A percentile compares a stretch with the other conserved stretches of the same genome.
phyloP scores from a whole-genome alignment of 2,329 filamentous ascomycete genomes.

The Trichoderma sp. region DNA sequence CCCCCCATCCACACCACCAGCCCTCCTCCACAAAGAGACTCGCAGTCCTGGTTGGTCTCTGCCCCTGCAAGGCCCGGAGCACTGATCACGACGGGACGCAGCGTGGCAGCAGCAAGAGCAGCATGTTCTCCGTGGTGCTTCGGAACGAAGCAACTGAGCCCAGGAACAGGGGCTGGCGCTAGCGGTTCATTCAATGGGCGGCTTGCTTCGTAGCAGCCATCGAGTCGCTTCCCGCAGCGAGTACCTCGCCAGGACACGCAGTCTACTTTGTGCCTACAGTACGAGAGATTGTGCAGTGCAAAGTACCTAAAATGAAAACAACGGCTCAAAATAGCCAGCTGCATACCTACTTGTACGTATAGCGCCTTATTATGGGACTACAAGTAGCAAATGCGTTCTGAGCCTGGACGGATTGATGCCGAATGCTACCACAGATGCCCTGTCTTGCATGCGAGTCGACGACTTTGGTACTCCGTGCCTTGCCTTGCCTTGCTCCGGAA shows the following conservation, averaged over 20 bases:
- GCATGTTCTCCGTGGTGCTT: neutral
- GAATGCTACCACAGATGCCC: conserved; percentile 10
- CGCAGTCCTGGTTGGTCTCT: conserved; percentile 1
- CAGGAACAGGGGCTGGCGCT: conserved; percentile 22
- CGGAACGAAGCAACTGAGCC: neutral
- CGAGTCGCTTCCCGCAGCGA: no score
- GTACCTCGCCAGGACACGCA: neutral
- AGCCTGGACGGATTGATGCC: neutral
- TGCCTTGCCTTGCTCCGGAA: neutral
- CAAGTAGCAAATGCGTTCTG: neutral
- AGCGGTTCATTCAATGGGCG: conserved; percentile 14
- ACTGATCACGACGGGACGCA: conserved; percentile 10
- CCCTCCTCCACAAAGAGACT: conserved; percentile 1
- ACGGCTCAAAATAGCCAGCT: neutral
- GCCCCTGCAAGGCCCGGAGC: conserved; percentile 18
- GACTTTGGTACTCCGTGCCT: neutral
- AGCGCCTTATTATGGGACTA: neutral
- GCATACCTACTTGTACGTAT: no score
- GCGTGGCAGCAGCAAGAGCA: neutral
- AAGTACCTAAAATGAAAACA: neutral
- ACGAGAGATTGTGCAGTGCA: neutral
- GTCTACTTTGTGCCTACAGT: neutral
- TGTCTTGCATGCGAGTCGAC: conserved; percentile 16
- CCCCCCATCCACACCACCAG: conserved; percentile 6
- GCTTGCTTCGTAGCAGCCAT: conserved; percentile 1